Conservation (phyloP, 1,284 basidiomycete species). For the Puccinia coronata region DNA sequence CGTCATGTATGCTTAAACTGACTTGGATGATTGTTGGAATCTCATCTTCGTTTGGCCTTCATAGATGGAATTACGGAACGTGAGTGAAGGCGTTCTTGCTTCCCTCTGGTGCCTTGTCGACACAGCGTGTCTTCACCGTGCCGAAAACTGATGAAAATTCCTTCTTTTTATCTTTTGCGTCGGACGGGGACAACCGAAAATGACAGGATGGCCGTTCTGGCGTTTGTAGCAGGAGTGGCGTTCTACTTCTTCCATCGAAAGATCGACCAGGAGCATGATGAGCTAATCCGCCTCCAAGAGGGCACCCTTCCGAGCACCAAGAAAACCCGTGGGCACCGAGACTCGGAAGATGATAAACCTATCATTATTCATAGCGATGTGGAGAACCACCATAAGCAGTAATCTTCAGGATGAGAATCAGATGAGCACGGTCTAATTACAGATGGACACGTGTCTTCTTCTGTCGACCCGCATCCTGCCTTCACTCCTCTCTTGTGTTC, state of each 20-base stretch:
- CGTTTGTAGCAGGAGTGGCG: constrained; percentile 32
- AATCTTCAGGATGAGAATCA: no score
- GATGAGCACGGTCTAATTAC: no score
- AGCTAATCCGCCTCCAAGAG: constrained; percentile 26
- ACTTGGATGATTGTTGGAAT: not conserved
- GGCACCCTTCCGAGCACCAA: constrained; percentile 8
- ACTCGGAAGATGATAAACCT: not conserved
- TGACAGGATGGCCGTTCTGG: constrained; percentile 34
- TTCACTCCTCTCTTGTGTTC: no score
- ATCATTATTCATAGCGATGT: not conserved
- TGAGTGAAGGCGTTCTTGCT: not conserved
- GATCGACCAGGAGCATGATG: constrained; percentile 34
- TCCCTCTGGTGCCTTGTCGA: no score
- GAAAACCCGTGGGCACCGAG: not conserved
- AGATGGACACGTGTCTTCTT: no score
- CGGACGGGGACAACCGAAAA: not conserved
- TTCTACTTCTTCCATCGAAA: constrained; percentile 30
- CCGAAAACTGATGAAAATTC: not conserved
- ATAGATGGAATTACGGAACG: constrained; percentile 48
- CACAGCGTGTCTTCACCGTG: not conserved
- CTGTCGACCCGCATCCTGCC: no score
- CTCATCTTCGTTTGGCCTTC: not conserved
- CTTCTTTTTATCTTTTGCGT: no score
- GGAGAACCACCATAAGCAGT: no score
- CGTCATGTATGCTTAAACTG: not conserved